A percentile compares a stretch with the other conserved stretches of the same genome.
phyloP scores from a whole-genome alignment of 2,329 filamentous ascomycete genomes.

The Phyllosticta citriasiana region DNA sequence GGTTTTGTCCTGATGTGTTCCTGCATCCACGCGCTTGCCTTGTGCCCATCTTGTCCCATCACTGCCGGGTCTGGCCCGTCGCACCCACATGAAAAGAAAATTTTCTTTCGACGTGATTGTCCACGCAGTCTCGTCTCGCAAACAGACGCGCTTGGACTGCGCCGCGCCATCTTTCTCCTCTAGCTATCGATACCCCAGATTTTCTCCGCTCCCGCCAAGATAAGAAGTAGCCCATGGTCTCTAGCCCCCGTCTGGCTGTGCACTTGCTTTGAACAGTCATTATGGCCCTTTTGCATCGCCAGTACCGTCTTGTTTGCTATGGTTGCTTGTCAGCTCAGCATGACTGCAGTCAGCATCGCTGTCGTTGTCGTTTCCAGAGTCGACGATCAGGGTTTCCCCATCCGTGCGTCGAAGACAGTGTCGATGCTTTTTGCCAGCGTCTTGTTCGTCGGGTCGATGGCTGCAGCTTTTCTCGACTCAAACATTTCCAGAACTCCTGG shows the following conservation, averaged over 20 bases:
- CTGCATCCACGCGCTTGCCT: not conserved
- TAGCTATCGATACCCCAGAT: conserved; percentile 7
- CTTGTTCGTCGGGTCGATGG: no score
- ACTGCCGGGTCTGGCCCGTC: not conserved
- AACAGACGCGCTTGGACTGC: not conserved
- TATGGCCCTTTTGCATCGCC: not conserved
- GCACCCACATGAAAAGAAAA: not conserved
- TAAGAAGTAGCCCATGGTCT: not conserved
- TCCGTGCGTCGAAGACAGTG: not conserved
- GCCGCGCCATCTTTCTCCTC: not conserved
- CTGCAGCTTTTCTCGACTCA: no score
- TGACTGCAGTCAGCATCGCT: not conserved
- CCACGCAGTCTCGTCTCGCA: not conserved
- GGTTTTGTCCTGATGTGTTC: not conserved
- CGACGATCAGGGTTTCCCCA: not conserved
- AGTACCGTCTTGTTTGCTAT: not conserved
- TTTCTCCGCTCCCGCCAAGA: conserved; percentile 7
- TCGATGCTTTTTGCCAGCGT: not conserved
- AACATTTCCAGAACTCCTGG: no score
- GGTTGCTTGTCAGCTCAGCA: not conserved
- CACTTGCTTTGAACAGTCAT: not conserved
- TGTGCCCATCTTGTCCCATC: no score
- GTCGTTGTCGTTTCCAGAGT: not conserved
- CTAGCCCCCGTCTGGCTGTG: not conserved
- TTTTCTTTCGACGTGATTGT: no score